Percentiles rank a stretch among this genome's conserved stretches.
Conservation (phyloP, 2,329 filamentous ascomycete genomes). For the Diplodia sapinea region DNA sequence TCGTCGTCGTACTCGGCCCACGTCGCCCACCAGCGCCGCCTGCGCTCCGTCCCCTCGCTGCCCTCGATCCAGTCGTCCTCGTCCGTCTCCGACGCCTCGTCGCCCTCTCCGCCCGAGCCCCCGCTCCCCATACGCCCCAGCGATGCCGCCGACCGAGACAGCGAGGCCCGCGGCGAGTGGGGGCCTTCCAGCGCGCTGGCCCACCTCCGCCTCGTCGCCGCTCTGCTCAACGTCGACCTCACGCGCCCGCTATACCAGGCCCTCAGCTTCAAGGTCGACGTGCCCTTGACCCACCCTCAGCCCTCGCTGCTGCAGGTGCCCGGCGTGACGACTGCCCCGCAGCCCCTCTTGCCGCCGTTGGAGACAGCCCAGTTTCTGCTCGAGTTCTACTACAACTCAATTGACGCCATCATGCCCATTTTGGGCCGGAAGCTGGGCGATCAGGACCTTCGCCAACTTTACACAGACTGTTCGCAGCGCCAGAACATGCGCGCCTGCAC, state of each 20-base stretch:
- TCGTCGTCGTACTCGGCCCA: constrained; percentile 3
- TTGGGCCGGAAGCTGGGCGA: constrained; percentile 26
- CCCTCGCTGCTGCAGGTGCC: not conserved
- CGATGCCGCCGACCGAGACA: not conserved
- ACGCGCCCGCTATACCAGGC: constrained; percentile 24
- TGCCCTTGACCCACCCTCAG: constrained; percentile 18
- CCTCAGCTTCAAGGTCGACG: constrained; percentile 24
- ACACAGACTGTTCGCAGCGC: constrained; percentile 15
- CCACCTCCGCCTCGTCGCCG: constrained; percentile 29
- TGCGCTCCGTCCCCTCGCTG: constrained; percentile 18
- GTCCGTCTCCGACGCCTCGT: constrained; percentile 12
- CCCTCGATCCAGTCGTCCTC: constrained; percentile 16
- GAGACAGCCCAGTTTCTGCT: constrained; percentile 22
- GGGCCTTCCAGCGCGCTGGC: constrained; percentile 24
- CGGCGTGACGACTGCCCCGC: not conserved
- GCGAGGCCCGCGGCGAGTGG: constrained; percentile 25
- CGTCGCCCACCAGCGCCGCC: constrained; percentile 17
- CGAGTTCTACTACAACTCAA: constrained; percentile 31
- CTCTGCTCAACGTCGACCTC: constrained; percentile 25
- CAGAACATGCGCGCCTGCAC: constrained; percentile 28
- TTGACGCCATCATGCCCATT: constrained; percentile 19
- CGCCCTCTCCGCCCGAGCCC: not conserved
- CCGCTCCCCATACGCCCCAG: not conserved
- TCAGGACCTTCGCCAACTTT: constrained; percentile 23
- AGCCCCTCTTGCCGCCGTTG: constrained; percentile 13